A percentile compares a stretch with the other conserved stretches of the same genome.
These are phyloP conservation scores for Rosa hybrid DNA, from an alignment of 331 rosid species.

Conservation along the genomic window DNA sequence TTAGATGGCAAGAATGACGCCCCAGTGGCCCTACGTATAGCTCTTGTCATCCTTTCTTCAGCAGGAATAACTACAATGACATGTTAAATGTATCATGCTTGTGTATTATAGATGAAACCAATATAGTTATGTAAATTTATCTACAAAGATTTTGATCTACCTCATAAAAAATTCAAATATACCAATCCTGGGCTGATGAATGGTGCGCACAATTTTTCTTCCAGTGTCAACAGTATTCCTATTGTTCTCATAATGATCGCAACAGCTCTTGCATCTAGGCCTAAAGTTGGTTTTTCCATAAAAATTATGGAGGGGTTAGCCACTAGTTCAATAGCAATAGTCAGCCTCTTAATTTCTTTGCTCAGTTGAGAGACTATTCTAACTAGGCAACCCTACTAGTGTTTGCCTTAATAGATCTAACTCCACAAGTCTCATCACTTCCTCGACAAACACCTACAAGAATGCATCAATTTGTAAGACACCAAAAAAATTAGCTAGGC, in stretches of 20 bases:
- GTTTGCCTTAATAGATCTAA: constrained; percentile 50
- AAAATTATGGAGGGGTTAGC: constrained; percentile 48
- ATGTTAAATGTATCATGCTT: not conserved
- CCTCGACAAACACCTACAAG: constrained; percentile 64
- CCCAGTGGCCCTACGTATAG: constrained; percentile 71
- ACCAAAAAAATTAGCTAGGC: not conserved
- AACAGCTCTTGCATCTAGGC: constrained; percentile 77
- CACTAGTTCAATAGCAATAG: constrained; percentile 43
- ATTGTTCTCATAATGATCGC: constrained; percentile 74
- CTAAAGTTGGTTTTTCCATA: constrained; percentile 82
- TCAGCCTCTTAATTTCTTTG: constrained; percentile 59
- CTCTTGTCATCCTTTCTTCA: constrained; percentile 72
- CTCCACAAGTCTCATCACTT: constrained; percentile 79
- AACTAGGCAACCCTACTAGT: constrained; percentile 66
- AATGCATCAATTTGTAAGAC: not conserved
- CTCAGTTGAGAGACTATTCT: constrained; percentile 66
- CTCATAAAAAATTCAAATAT: constrained; percentile 41
- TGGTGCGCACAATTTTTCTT: constrained; percentile 45
- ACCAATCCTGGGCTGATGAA: constrained; percentile 46
- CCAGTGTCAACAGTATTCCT: constrained; percentile 62
- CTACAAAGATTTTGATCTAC: not conserved
- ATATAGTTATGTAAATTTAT: not conserved
- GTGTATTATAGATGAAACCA: not conserved
- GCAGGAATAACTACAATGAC: constrained; percentile 57
- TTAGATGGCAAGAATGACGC: constrained; percentile 53